Conservation (phyloP, 805 yeast species). For the Hanseniaspora hatyaiensis region DNA sequence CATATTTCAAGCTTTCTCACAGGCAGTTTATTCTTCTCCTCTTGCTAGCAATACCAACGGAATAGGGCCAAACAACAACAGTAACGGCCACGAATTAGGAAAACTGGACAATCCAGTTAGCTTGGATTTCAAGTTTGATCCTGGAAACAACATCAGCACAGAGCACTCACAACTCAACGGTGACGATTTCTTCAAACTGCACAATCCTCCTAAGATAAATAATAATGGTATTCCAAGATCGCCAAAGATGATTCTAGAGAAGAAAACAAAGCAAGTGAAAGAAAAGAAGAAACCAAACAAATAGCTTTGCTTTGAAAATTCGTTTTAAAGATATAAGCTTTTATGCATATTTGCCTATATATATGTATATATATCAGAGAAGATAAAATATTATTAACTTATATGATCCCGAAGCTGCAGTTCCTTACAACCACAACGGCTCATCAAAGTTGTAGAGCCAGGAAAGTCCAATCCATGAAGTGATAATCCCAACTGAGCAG, state of each 20-base stretch:
- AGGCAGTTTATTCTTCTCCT: conserved; percentile 16
- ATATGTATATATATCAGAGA: not conserved
- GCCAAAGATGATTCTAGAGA: conserved; percentile 9
- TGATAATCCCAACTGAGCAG: conserved; percentile 71
- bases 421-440: conserved; percentile 43
- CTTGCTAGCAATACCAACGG: conserved; percentile 1
- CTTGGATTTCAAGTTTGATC: conserved; percentile 1
- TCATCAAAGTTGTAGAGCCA: conserved; percentile 85
- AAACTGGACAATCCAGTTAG: conserved; percentile 1
- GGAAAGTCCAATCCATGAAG: conserved; percentile 78
- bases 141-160: not conserved
- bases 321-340: too few relatives aligned
- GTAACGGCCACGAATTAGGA: not conserved
- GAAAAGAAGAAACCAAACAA: too few relatives aligned
- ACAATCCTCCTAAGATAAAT: not conserved
- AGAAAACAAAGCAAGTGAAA: not conserved
- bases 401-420: too few relatives aligned
- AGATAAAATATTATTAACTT: too few relatives aligned
- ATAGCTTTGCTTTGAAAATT: too few relatives aligned
- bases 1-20: conserved; percentile 15
- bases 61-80: not conserved
- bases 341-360: not conserved
- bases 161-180: not conserved
- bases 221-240: conserved; percentile 6
- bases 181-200: conserved; percentile 12